A percentile compares a stretch with the other conserved stretches of the same genome.
Conservation (phyloP, 164 flowering plant genomes). For the Santalum album region DNA sequence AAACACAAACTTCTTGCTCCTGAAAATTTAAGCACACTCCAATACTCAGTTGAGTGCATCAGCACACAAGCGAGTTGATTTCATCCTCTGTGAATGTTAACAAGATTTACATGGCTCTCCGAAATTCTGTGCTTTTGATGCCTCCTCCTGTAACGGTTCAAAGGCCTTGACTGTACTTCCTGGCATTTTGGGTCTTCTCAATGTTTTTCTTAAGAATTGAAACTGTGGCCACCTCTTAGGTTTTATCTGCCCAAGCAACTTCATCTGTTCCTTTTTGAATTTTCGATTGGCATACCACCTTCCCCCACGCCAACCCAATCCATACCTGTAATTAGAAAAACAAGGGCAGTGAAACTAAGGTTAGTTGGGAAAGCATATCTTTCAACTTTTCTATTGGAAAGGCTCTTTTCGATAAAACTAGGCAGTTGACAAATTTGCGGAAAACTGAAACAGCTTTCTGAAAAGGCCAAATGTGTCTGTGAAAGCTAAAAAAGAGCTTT, state of each 20-base stretch:
- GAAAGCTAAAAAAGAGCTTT: no score
- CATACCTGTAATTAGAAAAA: constrained; percentile 32
- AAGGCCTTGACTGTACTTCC: constrained; percentile 22
- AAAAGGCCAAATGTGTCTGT: no score
- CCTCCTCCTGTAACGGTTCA: constrained; percentile 13
- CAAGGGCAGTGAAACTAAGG: neutral
- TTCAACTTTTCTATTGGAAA: no score
- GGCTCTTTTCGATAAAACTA: no score
- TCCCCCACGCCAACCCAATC: constrained; percentile 93
- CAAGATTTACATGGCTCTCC: constrained; percentile 11
- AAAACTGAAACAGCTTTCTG: no score
- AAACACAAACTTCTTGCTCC: no score
- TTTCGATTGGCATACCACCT: constrained; percentile 72
- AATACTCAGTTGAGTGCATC: no score
- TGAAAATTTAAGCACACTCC: no score
- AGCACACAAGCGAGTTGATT: no score
- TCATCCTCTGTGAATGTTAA: no score
- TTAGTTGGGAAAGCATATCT: no score
- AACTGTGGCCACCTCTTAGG: constrained; percentile 40
- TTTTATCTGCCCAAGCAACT: constrained; percentile 43
- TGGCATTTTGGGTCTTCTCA: constrained; percentile 23
- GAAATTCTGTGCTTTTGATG: constrained; percentile 3
- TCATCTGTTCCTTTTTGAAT: constrained; percentile 59
- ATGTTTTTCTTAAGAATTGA: constrained; percentile 29
- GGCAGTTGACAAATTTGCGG: no score